phyloP scores from a whole-genome alignment of 1,284 basidiomycete species.

The Leucoagaricus sp. region DNA sequence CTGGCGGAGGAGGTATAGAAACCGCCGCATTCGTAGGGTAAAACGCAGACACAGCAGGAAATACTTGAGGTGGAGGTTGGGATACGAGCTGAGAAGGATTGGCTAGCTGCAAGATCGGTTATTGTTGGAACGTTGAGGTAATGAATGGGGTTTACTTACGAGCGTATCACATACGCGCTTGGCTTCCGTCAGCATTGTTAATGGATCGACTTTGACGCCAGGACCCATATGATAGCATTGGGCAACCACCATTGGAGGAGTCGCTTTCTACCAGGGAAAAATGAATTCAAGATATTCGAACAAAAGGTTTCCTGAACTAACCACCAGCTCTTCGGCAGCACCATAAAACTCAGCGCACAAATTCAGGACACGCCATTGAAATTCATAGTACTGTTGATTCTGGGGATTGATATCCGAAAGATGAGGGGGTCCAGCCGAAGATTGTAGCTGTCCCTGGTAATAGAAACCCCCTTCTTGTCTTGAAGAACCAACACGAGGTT shows the following conservation, averaged over 20 bases:
- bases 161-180: conserved; percentile 76
- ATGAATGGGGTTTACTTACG: conserved; percentile 39
- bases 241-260: conserved; percentile 69
- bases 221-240: conserved; percentile 79
- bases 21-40: conserved; percentile 31
- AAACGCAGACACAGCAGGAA: conserved; percentile 46
- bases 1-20: conserved; percentile 22
- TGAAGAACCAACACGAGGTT: conserved; percentile 37
- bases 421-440: conserved; percentile 37
- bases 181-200: conserved; percentile 71
- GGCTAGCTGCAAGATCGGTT: conserved; percentile 48
- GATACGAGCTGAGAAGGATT: conserved; percentile 68
- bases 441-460: conserved; percentile 29
- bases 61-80: conserved; percentile 62
- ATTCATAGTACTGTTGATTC: conserved; percentile 79
- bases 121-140: conserved; percentile 17
- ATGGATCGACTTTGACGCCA: conserved; percentile 66
- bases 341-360: conserved; percentile 82
- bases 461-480: conserved; percentile 25
- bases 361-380: conserved; percentile 80
- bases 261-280: conserved; percentile 56
- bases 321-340: conserved; percentile 79
- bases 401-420: conserved; percentile 58
- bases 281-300: conserved; percentile 12
- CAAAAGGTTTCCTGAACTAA: conserved; percentile 41